A percentile compares a stretch with the other conserved stretches of the same genome.
These are phyloP conservation scores for Claviceps paspali DNA, from an alignment of 2,329 filamentous ascomycete species.

Conservation along the genomic window DNA sequence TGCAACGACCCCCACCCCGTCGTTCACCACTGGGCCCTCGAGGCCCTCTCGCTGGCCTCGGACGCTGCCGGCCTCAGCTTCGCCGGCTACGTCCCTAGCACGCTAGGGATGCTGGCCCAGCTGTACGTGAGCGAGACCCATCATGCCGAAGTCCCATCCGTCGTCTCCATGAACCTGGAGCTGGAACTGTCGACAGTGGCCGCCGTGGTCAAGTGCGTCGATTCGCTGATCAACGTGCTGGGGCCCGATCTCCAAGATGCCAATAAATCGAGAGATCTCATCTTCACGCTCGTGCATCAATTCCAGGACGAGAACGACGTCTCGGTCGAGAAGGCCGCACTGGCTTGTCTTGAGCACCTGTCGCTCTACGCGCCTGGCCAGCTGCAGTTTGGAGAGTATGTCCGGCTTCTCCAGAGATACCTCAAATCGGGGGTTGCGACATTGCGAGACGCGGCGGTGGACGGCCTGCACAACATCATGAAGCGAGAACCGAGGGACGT, in stretches of 20 bases:
- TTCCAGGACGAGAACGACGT: slow-evolving; percentile 63
- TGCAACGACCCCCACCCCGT: slow-evolving; percentile 90
- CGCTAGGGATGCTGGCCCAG: slow-evolving; percentile 85
- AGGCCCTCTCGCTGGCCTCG: slow-evolving; percentile 71
- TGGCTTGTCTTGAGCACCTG: slow-evolving; percentile 78
- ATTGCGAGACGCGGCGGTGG: slow-evolving; percentile 66
- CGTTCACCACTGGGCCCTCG: slow-evolving; percentile 92
- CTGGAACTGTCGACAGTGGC: slow-evolving; percentile 69
- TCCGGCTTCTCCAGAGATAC: slow-evolving; percentile 65
- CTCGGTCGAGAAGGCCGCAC: slow-evolving; percentile 57
- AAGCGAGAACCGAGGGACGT: slow-evolving; percentile 78
- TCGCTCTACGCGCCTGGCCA: slow-evolving; percentile 82
- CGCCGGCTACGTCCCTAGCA: slow-evolving; percentile 76
- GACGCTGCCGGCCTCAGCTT: slow-evolving; percentile 90
- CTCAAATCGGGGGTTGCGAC: slow-evolving; percentile 53
- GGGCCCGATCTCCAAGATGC: slow-evolving; percentile 91
- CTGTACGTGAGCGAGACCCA: slow-evolving; percentile 86
- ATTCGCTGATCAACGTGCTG: slow-evolving; percentile 92
- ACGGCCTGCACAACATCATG: slow-evolving; percentile 90
- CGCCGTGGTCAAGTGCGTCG: slow-evolving; percentile 73
- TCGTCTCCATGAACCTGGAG: slow-evolving; percentile 81
- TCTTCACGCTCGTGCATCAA: slow-evolving; percentile 70
- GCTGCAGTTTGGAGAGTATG: slow-evolving; percentile 72
- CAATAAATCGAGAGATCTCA: slow-evolving; percentile 79
- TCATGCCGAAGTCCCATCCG: slow-evolving; percentile 64